These are phyloP conservation scores for Colletotrichum eleusines DNA, from an alignment of 2,329 filamentous ascomycete species.

Conservation along the genomic window DNA sequence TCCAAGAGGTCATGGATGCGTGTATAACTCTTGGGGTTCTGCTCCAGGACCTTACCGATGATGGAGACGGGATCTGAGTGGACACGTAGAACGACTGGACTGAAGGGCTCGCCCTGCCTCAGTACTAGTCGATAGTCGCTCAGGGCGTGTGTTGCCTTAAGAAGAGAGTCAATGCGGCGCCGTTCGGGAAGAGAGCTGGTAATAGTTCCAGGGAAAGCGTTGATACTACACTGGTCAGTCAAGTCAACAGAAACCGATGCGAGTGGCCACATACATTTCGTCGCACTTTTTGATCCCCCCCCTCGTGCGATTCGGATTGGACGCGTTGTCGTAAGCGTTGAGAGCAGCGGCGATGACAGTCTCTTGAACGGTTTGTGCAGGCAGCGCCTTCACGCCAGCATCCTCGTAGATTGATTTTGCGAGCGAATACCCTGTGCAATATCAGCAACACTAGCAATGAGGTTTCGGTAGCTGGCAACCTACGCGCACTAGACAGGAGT, in stretches of 20 bases:
- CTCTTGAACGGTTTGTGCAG: conserved; percentile 65
- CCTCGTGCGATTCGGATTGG: conserved; percentile 81
- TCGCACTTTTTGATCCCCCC: conserved; percentile 83
- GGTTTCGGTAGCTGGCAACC: conserved; percentile 47
- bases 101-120: conserved; percentile 84
- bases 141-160: conserved; percentile 79
- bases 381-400: conserved; percentile 61
- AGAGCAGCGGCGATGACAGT: conserved; percentile 74
- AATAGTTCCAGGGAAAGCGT: conserved; percentile 72
- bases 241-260: background rate
- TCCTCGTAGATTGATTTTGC: conserved; percentile 73
- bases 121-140: conserved; percentile 82
- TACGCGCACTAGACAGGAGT: conserved; percentile 72
- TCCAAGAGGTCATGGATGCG: conserved; percentile 78
- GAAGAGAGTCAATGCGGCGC: conserved; percentile 70
- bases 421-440: conserved; percentile 68
- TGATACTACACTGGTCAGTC: conserved; percentile 62
- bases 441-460: conserved; percentile 7
- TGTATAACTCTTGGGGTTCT: conserved; percentile 81
- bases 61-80: conserved; percentile 81
- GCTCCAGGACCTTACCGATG: conserved; percentile 78
- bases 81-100: conserved; percentile 81
- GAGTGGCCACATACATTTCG: conserved; percentile 70
- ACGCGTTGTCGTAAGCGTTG: conserved; percentile 82
- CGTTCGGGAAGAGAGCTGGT: conserved; percentile 62